phyloP scores from a whole-genome alignment of 2,329 filamentous ascomycete species.

The Fusarium sp. region DNA sequence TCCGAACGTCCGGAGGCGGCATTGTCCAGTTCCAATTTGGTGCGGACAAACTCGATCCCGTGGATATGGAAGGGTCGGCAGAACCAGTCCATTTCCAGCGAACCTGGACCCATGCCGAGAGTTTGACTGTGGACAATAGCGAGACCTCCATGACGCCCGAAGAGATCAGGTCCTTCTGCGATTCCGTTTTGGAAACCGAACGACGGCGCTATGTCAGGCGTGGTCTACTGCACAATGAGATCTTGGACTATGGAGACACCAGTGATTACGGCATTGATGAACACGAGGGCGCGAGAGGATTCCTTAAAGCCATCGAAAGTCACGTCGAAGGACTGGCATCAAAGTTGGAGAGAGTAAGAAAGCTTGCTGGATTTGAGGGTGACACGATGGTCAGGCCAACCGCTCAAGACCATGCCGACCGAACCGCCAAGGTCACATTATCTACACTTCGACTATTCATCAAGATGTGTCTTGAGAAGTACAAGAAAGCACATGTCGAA shows the following conservation, averaged over 20 bases:
- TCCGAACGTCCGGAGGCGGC: constrained; percentile 88
- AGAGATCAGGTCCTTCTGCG: constrained; percentile 79
- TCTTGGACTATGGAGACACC: constrained; percentile 78
- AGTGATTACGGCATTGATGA: constrained; percentile 81
- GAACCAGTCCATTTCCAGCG: constrained; percentile 93
- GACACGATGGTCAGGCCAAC: constrained; percentile 42
- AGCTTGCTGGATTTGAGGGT: constrained; percentile 65
- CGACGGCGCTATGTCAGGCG: constrained; percentile 74
- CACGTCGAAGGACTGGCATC: constrained; percentile 77
- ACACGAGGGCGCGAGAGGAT: constrained; percentile 85
- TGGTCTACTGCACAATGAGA: constrained; percentile 72
- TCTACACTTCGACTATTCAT: constrained; percentile 84
- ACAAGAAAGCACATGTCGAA: constrained; percentile 91
- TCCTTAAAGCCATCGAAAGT: constrained; percentile 82
- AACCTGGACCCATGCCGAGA: constrained; percentile 86
- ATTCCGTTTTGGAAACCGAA: constrained; percentile 77
- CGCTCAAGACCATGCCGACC: constrained; percentile 68
- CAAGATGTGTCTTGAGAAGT: constrained; percentile 86
- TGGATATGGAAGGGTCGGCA: constrained; percentile 96
- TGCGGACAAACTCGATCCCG: constrained; percentile 93
- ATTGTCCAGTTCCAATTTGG: constrained; percentile 98
- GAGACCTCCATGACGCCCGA: constrained; percentile 81
- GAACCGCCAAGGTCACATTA: constrained; percentile 86
- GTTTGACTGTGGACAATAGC: constrained; percentile 83
- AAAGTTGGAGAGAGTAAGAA: constrained; percentile 70